Evolutionary conservation across 495 filamentous ascomycete genomes (phyloP), one percentile per base, ranked within the genome.

Genomic region (Pyronema domesticum): DNA sequence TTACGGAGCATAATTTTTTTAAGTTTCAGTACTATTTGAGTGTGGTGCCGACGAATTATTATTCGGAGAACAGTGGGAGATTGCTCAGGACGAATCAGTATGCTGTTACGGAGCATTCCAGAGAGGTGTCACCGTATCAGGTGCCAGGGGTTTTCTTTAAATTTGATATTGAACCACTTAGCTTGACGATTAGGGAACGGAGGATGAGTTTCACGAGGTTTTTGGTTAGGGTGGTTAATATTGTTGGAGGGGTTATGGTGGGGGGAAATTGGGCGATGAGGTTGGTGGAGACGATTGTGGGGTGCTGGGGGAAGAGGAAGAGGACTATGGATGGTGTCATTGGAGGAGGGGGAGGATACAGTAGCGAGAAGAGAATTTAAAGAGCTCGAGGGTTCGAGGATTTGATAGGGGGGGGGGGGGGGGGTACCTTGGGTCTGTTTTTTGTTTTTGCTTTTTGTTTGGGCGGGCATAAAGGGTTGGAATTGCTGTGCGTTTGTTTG

Each of bases 11-110:
- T 17, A 48, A 95, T 74, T 96, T 95, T 74, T 82, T 85, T 76
- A 91, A 89, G 70, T 95, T 82, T 75, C 91, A 99, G 72, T 99
- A 99, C 77, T 96, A 91, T 74, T 80, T 95, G 68, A 95, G 86
- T 54, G 72, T 99, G 39, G 91, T 99, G 1, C 91, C 91, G 0
- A 99, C 91, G n/a, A 76, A 86, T 66, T 99, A 96, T 74, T 46
- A 62, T 42, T 60, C 56, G 7, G 82, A 80, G 53, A 79, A 80
- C 40, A 72, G 70, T 18, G 69, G 74, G 55, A 59, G 66, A 59
- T 82, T 80, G 39, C 75, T 99, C 70, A 78, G 81, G 70, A 96
- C 91, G 18, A 96, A 99, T 72, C 91, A 99, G 68, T 99, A 99
- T 74, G 91, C 89, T 40, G 91, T 93, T 0, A 96, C 89, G 0